These are phyloP conservation scores for Trichoderma sp. DNA, from an alignment of 2,329 filamentous ascomycete species.

Conservation along the genomic window DNA sequence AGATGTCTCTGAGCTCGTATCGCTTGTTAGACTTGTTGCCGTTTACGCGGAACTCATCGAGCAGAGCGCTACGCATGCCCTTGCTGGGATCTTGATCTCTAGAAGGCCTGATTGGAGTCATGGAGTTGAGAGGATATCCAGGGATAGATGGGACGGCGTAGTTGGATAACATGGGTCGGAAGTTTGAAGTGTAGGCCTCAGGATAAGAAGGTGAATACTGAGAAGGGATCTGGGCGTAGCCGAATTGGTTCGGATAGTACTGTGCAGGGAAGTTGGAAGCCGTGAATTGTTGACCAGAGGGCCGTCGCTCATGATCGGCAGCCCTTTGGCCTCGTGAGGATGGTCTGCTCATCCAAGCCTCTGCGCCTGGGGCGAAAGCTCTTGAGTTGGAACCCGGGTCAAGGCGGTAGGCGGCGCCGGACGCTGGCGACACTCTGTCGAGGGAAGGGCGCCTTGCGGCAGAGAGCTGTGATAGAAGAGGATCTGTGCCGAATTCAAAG, in stretches of 20 bases:
- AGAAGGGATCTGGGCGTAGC: constrained; percentile 34
- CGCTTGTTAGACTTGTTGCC: constrained; percentile 66
- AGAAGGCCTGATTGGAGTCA: constrained; percentile 40
- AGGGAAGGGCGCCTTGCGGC: constrained; percentile 42
- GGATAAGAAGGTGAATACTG: constrained; percentile 42
- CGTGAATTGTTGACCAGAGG: constrained; percentile 37
- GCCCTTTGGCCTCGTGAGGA: constrained; percentile 40
- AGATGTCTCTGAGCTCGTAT: constrained; percentile 88
- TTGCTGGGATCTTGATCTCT: constrained; percentile 61
- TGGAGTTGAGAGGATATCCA: constrained; percentile 34
- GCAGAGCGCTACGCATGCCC: constrained; percentile 67
- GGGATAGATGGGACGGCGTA: constrained; percentile 40
- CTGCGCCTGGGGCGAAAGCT: constrained; percentile 36
- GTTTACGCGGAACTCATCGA: constrained; percentile 79
- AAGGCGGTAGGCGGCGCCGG: constrained; percentile 33
- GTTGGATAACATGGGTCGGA: constrained; percentile 37
- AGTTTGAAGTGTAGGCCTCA: constrained; percentile 41
- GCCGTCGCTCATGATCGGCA: constrained; percentile 44
- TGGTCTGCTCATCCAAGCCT: constrained; percentile 44
- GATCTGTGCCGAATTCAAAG: constrained; percentile 39
- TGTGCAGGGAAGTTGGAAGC: constrained; percentile 32
- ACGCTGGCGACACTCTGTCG: constrained; percentile 42
- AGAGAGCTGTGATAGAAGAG: constrained; percentile 33
- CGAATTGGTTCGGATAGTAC: constrained; percentile 39
- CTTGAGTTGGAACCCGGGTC: constrained; percentile 32